These are phyloP conservation scores for Fusarium sp. DNA, from an alignment of 2,329 filamentous ascomycete species.

Conservation along the genomic window DNA sequence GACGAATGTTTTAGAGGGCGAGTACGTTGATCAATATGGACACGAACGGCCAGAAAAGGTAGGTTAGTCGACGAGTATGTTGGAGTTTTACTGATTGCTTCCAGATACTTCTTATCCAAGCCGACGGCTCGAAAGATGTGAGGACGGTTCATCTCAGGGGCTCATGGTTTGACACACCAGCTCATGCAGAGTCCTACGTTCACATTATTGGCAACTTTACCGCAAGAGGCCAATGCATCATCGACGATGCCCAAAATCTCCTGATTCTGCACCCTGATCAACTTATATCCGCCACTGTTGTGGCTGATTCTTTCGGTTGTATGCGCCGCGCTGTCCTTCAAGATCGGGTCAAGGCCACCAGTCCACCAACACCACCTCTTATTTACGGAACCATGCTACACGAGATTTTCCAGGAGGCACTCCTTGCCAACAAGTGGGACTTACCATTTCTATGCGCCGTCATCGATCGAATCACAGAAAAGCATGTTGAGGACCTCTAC, in stretches of 20 bases:
- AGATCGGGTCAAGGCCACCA: conserved; percentile 93
- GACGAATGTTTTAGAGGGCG: conserved; percentile 78
- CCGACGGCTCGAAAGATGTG: conserved; percentile 77
- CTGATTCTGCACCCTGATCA: conserved; percentile 96
- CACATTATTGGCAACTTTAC: conserved; percentile 89
- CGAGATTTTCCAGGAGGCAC: conserved; percentile 92
- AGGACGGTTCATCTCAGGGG: conserved; percentile 84
- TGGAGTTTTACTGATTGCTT: conserved; percentile 34
- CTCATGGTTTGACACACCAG: conserved; percentile 88
- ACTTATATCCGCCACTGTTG: conserved; percentile 92
- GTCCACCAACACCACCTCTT: conserved; percentile 82
- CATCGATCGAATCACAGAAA: conserved; percentile 78
- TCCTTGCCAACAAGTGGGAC: conserved; percentile 88
- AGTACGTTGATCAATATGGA: conserved; percentile 76
- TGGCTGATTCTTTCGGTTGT: conserved; percentile 96
- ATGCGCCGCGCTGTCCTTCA: conserved; percentile 92
- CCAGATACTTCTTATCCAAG: conserved; percentile 85
- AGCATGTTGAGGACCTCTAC: conserved; percentile 90
- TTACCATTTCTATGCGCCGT: conserved; percentile 74
- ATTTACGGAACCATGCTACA: conserved; percentile 96
- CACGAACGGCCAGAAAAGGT: conserved; percentile 80
- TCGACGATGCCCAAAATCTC: conserved; percentile 87
- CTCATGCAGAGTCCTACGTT: conserved; percentile 81
- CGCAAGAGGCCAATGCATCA: conserved; percentile 77
- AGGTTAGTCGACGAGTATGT: conserved; percentile 42